Base-by-base conservation (phyloP, 345 rosid species). In the Cardamine occulta region DNA sequence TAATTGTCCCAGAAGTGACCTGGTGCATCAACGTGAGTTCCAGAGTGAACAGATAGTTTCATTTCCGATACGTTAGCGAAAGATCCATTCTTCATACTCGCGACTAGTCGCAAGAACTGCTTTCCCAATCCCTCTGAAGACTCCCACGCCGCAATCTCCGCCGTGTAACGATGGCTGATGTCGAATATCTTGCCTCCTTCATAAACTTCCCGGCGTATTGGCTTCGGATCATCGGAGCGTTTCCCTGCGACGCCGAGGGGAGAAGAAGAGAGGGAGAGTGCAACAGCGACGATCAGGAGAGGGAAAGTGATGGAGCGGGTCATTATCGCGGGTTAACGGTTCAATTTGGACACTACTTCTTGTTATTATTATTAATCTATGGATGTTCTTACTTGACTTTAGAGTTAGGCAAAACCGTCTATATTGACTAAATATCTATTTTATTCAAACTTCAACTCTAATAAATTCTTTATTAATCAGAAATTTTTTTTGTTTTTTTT, bases 1-100 rank as follows among this genome's bases (percentile, higher is more conserved):
- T 92, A 92, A 35, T 85, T 84, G 58, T 92, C 99, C 28, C 78
- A 82, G 66, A 95, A 89, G 62, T 95, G 99, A 1, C 99, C 97
- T 2, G 99, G 97, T 8, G 99, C 92, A 61, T 95, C 99, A 3
- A 95, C 87, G 73, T 95, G 99, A 0, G 99, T 95, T 12, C 97
- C 99, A 0, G 97, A 86, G 74, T 95, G 99, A 8, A 88, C 70
- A 4, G 97, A 88, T 0, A 95, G 81, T 82, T 91, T 92, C 96
- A 92, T 92, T 88, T 87, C 90, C 18, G 99, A 95, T 49, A 80
- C 80, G 54, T 95, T 95, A 18, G 93, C 88, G 45, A 83, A 78
- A 1, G 99, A 92, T 21, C 99, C 99, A 70, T 95, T 95, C 85
- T 94, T 94, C 85, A 95, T 90, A 79, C 97, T 95, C 28, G 68